Evolutionary conservation across 106 monocot species (phyloP).

Genomic region (Dendrobium huoshanense): DNA sequence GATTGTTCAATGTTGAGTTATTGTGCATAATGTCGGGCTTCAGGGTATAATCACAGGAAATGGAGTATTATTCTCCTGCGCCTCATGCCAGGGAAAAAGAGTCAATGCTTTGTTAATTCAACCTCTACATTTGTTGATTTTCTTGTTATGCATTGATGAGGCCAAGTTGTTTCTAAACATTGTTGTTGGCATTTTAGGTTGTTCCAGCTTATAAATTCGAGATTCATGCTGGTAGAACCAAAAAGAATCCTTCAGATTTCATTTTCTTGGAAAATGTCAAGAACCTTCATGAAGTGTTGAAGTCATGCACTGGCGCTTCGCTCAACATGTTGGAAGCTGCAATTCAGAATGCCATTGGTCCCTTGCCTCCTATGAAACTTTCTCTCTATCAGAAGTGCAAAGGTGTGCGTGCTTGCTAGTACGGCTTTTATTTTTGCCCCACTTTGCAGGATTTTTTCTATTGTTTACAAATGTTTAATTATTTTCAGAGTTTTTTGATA

Average conservation of each 20-base stretch:
- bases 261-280: conserved; percentile 84
- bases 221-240: conserved; percentile 81
- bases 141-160: not conserved
- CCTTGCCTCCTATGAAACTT: conserved; percentile 14
- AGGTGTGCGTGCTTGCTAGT: conserved; percentile 16
- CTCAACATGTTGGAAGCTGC: conserved; percentile 61
- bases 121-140: not conserved
- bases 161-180: conserved; percentile 3
- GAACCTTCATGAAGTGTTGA: conserved; percentile 65
- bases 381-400: conserved; percentile 37
- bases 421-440: not conserved
- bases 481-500: conserved; percentile 24
- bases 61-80: conserved; percentile 72
- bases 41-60: conserved; percentile 60
- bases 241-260: conserved; percentile 83
- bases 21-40: conserved; percentile 37
- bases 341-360: conserved; percentile 56
- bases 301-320: conserved; percentile 50
- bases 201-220: conserved; percentile 79
- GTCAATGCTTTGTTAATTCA: conserved; percentile 27
- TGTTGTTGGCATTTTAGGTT: conserved; percentile 31
- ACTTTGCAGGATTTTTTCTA: conserved; percentile 1
- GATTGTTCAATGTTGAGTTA: conserved; percentile 1
- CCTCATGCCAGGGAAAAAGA: conserved; percentile 57
- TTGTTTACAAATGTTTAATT: conserved; percentile 13